Base-by-base conservation (phyloP, 2,329 filamentous ascomycete species). In the Sarocladiaceae sp. region DNA sequence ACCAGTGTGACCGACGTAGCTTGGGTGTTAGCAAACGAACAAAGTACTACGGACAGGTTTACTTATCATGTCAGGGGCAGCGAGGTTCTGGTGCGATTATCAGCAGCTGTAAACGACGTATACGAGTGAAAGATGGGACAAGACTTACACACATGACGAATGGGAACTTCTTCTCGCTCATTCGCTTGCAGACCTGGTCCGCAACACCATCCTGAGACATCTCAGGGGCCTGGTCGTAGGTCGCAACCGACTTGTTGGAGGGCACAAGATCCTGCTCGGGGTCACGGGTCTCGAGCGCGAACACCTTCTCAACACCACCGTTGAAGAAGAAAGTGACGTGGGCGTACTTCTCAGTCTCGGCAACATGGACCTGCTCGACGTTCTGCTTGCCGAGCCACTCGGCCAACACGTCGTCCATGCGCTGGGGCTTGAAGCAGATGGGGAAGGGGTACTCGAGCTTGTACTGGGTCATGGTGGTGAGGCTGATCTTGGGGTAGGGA, bases 271-370 rank as follows among this genome's bases (percentile, higher is more conserved):
- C 80, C 63, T 83, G 79, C 21, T 66, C 68, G 74, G 95, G 85
- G 59, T 98, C 93, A 53, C 93, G 87, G 50, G 83, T 82, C 71
- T 98, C 93, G 39, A 89, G 83, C 44, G 85, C 82, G 69, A 96
- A 98, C 51, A 88, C 86, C 74, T 96, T 95, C 73, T 98, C 93
- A 44, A 95, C 87, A 61, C 93, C 93, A 47, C 93, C 93, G 71
- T 98, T 98, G 83, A 97, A 97, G 80, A 97, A 97, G 79, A 97
- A 97, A 46, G 93, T 97, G 52, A 98, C 93, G 72, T 98, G 93
- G 27, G 93, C 93, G 67, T 98, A 98, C 75, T 98, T 98, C 69
- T 98, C 93, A 2, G 93, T 98, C 78, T 98, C 93, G 46, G 93
- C 93, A 55, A 97, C 80, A 72, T 98, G 93, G 55, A 91, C 93